Base-by-base conservation (phyloP, 78 protist species). In the Guillardia theta region DNA sequence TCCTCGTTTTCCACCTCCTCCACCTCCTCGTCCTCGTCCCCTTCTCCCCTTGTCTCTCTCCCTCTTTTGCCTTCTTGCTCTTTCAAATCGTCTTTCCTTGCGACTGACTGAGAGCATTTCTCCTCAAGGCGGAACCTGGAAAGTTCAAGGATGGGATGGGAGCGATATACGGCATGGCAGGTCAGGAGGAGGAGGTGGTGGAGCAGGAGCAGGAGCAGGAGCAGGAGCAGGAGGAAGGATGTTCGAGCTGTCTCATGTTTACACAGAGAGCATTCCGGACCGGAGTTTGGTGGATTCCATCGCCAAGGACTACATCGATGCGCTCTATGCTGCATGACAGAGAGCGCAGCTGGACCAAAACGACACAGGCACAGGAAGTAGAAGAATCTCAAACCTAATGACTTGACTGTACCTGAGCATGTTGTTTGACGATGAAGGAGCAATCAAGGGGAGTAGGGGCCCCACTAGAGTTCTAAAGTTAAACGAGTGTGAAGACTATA, bases 71-170 rank as follows among this genome's bases (percentile, higher is more conserved):
- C 78, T 64, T 33, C 78, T 12, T 64, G 6, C 78, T 12, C 12
- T 12, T 33, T 24, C 78, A 8, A 5, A 15, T 19, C 6, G 41
- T 12, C 8, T 12, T 33, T 30, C 78, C 36, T 6, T 6, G 36
- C 43, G 10, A 50, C 58, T 50, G 58, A 50, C 58, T 10, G 58
- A 10, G 58, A 50, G 15, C 30, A 10, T 15, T 50, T 10, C 58
- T 50, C 58, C 47, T 6, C 33, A 0, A 45, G 27, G 47, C 88
- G 53, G 41, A 36, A 22, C 76, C 93, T 12, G 83, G 19, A 48
- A 41, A 62, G 94, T 92, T 39, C 94, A 39, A 24, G 58, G 83
- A 46, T 22, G 94, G 94, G 15, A 41, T 43, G 53, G 94, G 80
- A 4, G 76, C 80, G 50, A 36, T 92, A 4, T 92, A 92, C 39